Evolutionary conservation across 2,329 filamentous ascomycete species (phyloP).

Genomic region (Cladosporium sp.): DNA sequence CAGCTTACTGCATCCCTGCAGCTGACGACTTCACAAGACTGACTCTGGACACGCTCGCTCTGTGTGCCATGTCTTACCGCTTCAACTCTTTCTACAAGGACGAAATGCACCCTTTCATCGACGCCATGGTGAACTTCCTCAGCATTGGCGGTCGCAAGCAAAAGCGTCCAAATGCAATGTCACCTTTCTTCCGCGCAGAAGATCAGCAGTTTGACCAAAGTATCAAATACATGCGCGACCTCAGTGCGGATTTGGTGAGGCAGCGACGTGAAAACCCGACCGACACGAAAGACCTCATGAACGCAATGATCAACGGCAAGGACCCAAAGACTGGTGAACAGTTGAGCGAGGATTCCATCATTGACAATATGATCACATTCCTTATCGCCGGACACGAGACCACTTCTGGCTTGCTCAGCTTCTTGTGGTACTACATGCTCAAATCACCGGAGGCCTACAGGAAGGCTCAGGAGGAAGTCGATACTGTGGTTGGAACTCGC

Average conservation of each 20-base stretch:
- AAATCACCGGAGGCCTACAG: slow-evolving; percentile 57
- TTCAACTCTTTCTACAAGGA: slow-evolving; percentile 73
- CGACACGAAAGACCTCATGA: slow-evolving; percentile 62
- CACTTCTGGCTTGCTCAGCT: slow-evolving; percentile 59
- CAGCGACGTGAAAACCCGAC: slow-evolving; percentile 52
- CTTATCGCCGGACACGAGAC: slow-evolving; percentile 69
- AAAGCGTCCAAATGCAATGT: slow-evolving; percentile 41
- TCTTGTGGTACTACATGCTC: slow-evolving; percentile 61
- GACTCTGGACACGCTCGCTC: slow-evolving; percentile 66
- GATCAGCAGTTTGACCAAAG: slow-evolving; percentile 50
- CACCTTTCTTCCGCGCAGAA: slow-evolving; percentile 37
- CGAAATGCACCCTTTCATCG: slow-evolving; percentile 65
- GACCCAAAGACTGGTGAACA: slow-evolving; percentile 64
- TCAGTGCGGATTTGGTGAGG: slow-evolving; percentile 58
- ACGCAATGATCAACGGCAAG: slow-evolving; percentile 63
- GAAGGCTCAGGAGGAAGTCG: slow-evolving; percentile 65
- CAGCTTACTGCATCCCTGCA: slow-evolving; percentile 53
- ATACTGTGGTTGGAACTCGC: slow-evolving; percentile 57
- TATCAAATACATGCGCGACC: slow-evolving; percentile 52
- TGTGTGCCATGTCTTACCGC: slow-evolving; percentile 67
- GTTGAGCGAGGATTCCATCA: slow-evolving; percentile 60
- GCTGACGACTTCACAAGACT: slow-evolving; percentile 69
- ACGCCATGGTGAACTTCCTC: slow-evolving; percentile 63
- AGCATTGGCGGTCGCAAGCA: slow-evolving; percentile 48
- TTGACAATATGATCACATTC: slow-evolving; percentile 66